Evolutionary conservation across 768 basidiomycete genomes (phyloP), one percentile per base, ranked within the genome.

Genomic region (Fomitopsis serialis): DNA sequence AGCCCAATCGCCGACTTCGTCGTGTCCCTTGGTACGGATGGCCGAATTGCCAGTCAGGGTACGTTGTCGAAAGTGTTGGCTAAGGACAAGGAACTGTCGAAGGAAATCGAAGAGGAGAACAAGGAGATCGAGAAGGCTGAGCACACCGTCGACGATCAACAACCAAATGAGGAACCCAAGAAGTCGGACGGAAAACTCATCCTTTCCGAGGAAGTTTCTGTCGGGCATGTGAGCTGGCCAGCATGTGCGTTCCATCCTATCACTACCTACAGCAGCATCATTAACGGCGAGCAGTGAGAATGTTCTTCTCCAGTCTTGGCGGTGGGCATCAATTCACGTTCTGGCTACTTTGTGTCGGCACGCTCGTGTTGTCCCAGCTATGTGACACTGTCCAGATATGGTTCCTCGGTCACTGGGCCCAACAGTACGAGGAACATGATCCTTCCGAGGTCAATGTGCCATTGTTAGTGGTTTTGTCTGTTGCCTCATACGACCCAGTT

Each of bases 11-110:
- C 82, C 8, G 70, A 74, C 4, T 78, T 77, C 54, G 75, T 82
- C 3, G 75, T 86, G 6, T 76, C 78, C 1, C 56, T 86, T n/a
- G 73, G 73, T 19, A 57, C 61, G 4, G 78, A 85, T 57, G 84
- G 85, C 0, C 71, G 74, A 1, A 68, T 82, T 25, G 63, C 65
- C n/a, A 73, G 74, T 40, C 74, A 77, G 58, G 81, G 78, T 1
- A 70, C 78, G 22, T 62, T 81, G 3, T 72, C 74, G 0, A 77
- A 75, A 7, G 74, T 71, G 0, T 66, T 84, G 9, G 68, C 67
- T 2, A 68, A 70, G 34, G 73, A 79, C 56, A 59, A 64, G 42
- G 70, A 54, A 37, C 67, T 72, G 48, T 70, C 52, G 9, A 55
- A 54, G 7, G 63, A 65, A 32, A 55, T 63, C 15, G 54, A 58